A percentile compares a stretch with the other conserved stretches of the same genome.
These are phyloP conservation scores for Noccaea caerulescens DNA, from an alignment of 345 rosid genomes.

Conservation along the genomic window DNA sequence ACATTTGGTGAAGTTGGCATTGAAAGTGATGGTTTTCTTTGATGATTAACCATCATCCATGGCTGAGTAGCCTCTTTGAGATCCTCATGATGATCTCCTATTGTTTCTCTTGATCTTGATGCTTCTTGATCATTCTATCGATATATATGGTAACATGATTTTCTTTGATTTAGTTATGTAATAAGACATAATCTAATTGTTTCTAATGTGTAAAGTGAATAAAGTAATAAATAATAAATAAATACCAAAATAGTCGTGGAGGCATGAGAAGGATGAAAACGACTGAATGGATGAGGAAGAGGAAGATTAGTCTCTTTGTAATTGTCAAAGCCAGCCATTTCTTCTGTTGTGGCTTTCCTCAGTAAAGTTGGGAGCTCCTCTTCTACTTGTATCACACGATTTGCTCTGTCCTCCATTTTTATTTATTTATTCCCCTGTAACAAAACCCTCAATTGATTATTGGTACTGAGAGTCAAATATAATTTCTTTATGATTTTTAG, in stretches of 20 bases:
- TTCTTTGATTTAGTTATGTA: not conserved
- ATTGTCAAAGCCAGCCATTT: conserved; percentile 57
- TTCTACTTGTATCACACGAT: conserved; percentile 30
- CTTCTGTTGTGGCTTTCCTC: conserved; percentile 52
- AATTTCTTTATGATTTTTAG: not conserved
- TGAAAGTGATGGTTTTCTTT: conserved; percentile 59
- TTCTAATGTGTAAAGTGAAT: conserved; percentile 9
- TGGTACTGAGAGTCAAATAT: not conserved
- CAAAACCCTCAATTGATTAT: not conserved
- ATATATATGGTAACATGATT: not conserved
- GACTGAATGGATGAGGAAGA: conserved; percentile 30
- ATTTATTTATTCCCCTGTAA: not conserved
- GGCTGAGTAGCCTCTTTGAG: conserved; percentile 9
- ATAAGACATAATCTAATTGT: conserved; percentile 7
- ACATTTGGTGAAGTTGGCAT: conserved; percentile 61
- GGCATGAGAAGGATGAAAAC: conserved; percentile 47
- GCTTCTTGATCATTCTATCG: conserved; percentile 33
- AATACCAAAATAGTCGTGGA: conserved; percentile 43
- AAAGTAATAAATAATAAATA: conserved; percentile 6
- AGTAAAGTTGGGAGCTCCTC: conserved; percentile 54
- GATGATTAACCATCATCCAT: conserved; percentile 41
- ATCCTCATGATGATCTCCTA: conserved; percentile 29
- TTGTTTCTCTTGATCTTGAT: conserved; percentile 34
- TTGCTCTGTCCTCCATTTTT: conserved; percentile 44
- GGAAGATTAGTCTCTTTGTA: conserved; percentile 19